phyloP scores from a whole-genome alignment of 805 yeast genomes.

The Metahyphopichia silvanorum region DNA sequence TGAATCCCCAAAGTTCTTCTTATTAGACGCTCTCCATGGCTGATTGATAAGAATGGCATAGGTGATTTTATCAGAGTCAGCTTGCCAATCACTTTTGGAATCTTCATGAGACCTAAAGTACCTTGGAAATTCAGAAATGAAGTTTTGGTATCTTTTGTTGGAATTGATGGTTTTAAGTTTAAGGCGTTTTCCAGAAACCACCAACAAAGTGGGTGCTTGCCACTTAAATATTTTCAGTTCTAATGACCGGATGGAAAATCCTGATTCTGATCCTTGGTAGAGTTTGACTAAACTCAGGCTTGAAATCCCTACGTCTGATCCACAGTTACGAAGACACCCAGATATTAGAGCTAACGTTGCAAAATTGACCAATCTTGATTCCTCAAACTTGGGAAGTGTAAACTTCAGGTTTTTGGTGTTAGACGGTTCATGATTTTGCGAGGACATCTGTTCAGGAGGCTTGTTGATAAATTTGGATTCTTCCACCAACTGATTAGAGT shows the following conservation, averaged over 20 bases:
- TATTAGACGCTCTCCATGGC: conserved; percentile 79
- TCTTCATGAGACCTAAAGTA: conserved; percentile 26
- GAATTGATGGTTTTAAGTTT: conserved; percentile 27
- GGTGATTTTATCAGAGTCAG: conserved; percentile 41
- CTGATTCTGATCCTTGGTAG: conserved; percentile 70
- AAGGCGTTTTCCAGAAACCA: conserved; percentile 64
- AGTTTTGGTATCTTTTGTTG: conserved; percentile 48
- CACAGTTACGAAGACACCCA: conserved; percentile 19
- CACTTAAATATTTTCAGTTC: conserved; percentile 84
- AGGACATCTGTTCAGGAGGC: not conserved
- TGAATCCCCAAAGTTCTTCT: conserved; percentile 66
- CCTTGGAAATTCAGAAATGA: conserved; percentile 46
- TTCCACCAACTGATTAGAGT: not conserved
- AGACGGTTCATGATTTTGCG: conserved; percentile 1
- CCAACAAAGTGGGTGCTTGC: conserved; percentile 78
- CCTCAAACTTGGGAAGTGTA: conserved; percentile 12
- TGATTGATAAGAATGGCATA: conserved; percentile 63
- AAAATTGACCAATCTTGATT: conserved; percentile 38
- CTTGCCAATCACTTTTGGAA: conserved; percentile 28
- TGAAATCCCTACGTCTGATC: conserved; percentile 34
- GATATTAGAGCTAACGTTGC: conserved; percentile 39
- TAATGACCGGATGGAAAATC: conserved; percentile 84
- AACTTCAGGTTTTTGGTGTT: conserved; percentile 3
- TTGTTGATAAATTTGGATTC: not conserved
- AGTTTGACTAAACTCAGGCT: conserved; percentile 53